Conservation (phyloP, 1,139 yeast genomes). For the Yamadazyma atlantica region DNA sequence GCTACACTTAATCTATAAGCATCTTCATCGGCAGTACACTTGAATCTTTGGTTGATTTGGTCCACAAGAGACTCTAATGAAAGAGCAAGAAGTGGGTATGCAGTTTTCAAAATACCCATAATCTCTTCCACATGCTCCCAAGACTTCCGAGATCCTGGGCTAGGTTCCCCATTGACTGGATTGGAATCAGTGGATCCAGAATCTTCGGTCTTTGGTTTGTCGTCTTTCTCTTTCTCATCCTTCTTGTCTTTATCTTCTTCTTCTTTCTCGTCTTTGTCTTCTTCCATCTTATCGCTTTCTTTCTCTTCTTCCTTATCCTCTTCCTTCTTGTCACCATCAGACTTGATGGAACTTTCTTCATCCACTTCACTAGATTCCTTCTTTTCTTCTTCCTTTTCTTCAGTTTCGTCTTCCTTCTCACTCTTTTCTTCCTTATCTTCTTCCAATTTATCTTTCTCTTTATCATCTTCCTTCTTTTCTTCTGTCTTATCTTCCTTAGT, state of each 20-base stretch:
- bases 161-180: slow-evolving; percentile 5
- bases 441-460: no score
- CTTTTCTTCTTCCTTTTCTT: slow-evolving; percentile 3
- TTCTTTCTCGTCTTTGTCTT: slow-evolving; percentile 1
- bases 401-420: slow-evolving; percentile 2
- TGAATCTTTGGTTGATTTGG: slow-evolving; percentile 91
- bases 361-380: slow-evolving; percentile 9
- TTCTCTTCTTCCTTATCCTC: slow-evolving; percentile 11
- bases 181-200: background rate
- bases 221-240: slow-evolving; percentile 5
- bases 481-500: slow-evolving; percentile 5
- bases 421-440: slow-evolving; percentile 6
- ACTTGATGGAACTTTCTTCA: background rate
- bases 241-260: slow-evolving; percentile 5
- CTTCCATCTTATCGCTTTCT: slow-evolving; percentile 2
- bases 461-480: slow-evolving; percentile 1
- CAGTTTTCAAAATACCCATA: slow-evolving; percentile 92
- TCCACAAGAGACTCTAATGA: slow-evolving; percentile 94
- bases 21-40: slow-evolving; percentile 94
- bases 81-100: slow-evolving; percentile 89
- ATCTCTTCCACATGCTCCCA: slow-evolving; percentile 96
- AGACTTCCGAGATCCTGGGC: slow-evolving; percentile 53
- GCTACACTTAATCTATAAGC: slow-evolving; percentile 94
- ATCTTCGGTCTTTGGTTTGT: slow-evolving; percentile 6
- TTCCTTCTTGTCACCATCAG: slow-evolving; percentile 16